These are phyloP conservation scores for Lactarius quietus DNA, from an alignment of 768 basidiomycete genomes.

Conservation along the genomic window DNA sequence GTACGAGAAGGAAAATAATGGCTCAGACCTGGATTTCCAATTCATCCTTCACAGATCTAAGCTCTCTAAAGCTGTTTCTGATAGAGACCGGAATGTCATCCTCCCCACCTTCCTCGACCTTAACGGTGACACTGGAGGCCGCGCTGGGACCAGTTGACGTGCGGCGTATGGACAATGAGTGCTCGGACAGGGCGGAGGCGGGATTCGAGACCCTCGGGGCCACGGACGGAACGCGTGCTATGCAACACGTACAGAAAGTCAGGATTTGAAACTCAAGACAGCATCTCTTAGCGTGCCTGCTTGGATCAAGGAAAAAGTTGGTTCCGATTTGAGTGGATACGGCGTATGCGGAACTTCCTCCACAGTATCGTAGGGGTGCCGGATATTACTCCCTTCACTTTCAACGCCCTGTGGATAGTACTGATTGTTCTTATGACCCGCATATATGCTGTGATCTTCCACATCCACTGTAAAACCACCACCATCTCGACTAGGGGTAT, in stretches of 20 bases:
- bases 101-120: conserved; percentile 13
- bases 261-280: background rate
- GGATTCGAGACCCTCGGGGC: background rate
- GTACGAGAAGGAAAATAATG: background rate
- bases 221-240: background rate
- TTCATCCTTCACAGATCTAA: conserved; percentile 21
- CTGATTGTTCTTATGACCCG: background rate
- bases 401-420: conserved; percentile 12
- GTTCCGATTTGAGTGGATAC: background rate
- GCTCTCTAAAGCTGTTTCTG: conserved; percentile 21
- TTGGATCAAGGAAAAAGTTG: background rate
- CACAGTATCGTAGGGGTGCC: background rate
- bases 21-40: conserved; percentile 19
- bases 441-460: conserved; percentile 18
- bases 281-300: conserved; percentile 4
- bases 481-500: background rate
- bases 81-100: conserved; percentile 18
- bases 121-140: background rate
- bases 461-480: background rate
- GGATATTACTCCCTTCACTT: conserved; percentile 2
- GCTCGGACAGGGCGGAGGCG: background rate
- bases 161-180: background rate
- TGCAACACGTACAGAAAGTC: background rate
- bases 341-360: background rate
- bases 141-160: background rate